Base-by-base conservation (phyloP, 2,329 filamentous ascomycete species). In the Harringtonia lauricola region DNA sequence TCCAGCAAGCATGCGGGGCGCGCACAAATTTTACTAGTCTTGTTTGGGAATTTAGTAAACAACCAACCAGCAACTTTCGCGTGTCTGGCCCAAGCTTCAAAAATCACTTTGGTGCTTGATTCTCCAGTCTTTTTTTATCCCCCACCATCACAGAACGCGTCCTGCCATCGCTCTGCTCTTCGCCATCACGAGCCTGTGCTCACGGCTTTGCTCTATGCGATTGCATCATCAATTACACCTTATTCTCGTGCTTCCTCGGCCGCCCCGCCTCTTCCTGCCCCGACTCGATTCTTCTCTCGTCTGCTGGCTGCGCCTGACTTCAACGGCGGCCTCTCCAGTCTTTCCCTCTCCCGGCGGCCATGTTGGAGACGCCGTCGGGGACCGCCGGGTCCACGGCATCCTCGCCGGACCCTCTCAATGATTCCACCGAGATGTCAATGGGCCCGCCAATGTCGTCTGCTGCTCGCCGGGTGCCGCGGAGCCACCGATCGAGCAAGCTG, bases 401-500 rank as follows among this genome's bases (percentile, higher is more conserved):
- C 43, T 72, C 70, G 50, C 70, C 70, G 33, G 70, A 73, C 55
- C 70, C 70, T 36, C 61, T 73, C 46, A 70, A 66, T 56, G 63
- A 62, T 36, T 55, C 58, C n/a, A 44, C 51, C 56, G 43, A 53
- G 52, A 17, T 4, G 13, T 31, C 38, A 4, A 29, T 18, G 13
- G 33, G 19, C 14, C n/a, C 37, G 4, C 22, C 41, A 15, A 34
- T 43, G 3, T 45, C 50, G 44, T 61, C 57, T 47, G 52, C 57
- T 28, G 51, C 56, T 36, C 61, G 62, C 39, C 66, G 64, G 53
- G 58, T 67, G 45, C 67, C 71, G 17, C 65, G 64, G 34, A 72
- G 65, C 52, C 64, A 66, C 37, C 59, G 60, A 17, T 61, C 65
- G 13, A 57, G 58, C 47, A 57, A 60, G 24, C 62, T 67, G 49